Evolutionary conservation across 1,284 basidiomycete genomes (phyloP).

Genomic region (Ceratobasidium sp.): DNA sequence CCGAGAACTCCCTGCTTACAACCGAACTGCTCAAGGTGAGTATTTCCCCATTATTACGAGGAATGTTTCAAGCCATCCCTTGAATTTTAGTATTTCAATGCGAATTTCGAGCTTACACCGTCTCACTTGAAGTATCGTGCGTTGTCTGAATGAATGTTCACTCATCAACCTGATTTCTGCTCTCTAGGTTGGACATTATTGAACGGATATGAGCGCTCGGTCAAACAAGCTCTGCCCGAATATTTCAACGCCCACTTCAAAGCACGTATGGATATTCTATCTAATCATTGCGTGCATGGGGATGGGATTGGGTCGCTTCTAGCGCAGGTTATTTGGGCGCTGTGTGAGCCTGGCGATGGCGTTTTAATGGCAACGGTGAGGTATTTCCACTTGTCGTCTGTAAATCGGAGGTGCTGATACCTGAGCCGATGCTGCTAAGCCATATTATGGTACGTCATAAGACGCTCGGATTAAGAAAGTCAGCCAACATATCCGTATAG

Average conservation of each 20-base stretch:
- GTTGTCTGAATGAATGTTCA: not conserved
- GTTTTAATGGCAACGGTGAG: slow-evolving; percentile 32
- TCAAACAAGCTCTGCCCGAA: not conserved
- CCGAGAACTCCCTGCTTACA: slow-evolving; percentile 29
- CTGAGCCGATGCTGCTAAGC: not conserved
- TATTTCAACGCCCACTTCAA: slow-evolving; percentile 37
- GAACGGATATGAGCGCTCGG: not conserved
- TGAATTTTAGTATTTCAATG: slow-evolving; percentile 13
- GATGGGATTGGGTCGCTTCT: slow-evolving; percentile 7
- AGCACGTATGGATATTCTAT: not conserved
- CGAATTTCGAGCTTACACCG: slow-evolving; percentile 11
- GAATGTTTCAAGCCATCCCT: no score
- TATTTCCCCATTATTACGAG: no score
- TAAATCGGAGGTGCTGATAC: no score
- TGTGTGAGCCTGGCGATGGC: slow-evolving; percentile 29
- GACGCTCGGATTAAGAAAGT: not conserved
- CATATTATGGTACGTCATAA: slow-evolving; percentile 37
- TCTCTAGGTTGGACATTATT: not conserved
- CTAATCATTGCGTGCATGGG: slow-evolving; percentile 29
- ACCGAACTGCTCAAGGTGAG: slow-evolving; percentile 17
- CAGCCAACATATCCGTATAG: not conserved
- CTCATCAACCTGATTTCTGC: not conserved
- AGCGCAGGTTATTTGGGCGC: slow-evolving; percentile 5
- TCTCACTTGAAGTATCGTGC: slow-evolving; percentile 27
- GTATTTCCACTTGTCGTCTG: not conserved